Evolutionary conservation across 345 rosid genomes (phyloP), one percentile per base, ranked within the genome.

Genomic region (Syzygium aromaticum): DNA sequence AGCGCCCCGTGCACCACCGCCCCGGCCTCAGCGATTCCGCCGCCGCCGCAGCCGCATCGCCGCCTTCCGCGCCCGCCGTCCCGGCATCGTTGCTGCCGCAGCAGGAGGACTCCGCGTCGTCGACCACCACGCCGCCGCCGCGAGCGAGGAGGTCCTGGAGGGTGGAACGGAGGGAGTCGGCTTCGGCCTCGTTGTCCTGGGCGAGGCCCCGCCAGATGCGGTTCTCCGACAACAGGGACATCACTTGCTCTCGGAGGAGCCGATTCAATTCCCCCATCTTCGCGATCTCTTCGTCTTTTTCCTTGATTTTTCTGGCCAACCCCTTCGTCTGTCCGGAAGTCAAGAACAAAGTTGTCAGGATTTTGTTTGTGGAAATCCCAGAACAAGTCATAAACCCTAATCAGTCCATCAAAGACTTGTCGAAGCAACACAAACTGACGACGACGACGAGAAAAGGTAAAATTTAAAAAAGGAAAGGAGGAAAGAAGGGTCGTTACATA

Each of bases 191-290:
- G 43, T 95, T 95, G 27, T 91, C 89, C 51, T 93, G 96, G 0
- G 98, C 98, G 40, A 94, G 85, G 52, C 95, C 95, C 10, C 94
- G 88, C 99, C 95, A 95, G 3, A 95, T 84, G 43, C 93, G 96
- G 84, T 94, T 95, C 87, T 95, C 97, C 0, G 90, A 84, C 86
- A 27, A 91, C 5, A 96, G 84, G 61, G 89, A 87, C 78, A 91
- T 92, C 21, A 93, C 92, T 7, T 93, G 87, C 51, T 95, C 98
- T 88, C 93, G 95, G 23, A 95, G 92, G 59, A 89, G 92, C 93
- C 94, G 93, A 30, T 93, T 94, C 13, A 92, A 85, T 86, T 94
- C 92, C 54, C 91, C 90, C 73, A 93, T 88, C 54, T 93, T 84
- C 13, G 89, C 46, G 6, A 96, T 91, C 85, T 95, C 95, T 33